phyloP scores from a whole-genome alignment of 257 asterid species.

The Rauvolfia tetraphylla region DNA sequence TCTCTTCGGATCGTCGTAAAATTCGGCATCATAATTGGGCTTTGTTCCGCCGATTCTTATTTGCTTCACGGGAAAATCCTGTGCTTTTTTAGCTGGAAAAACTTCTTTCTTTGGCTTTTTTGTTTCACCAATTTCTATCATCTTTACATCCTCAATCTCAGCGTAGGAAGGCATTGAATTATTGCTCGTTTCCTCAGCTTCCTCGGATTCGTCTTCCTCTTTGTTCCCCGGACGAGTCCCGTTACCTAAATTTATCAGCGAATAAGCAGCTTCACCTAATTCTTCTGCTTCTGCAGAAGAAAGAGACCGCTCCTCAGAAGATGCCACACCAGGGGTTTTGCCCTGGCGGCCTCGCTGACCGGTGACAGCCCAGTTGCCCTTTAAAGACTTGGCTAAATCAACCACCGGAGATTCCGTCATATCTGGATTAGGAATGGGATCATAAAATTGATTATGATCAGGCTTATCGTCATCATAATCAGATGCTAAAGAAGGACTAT shows the following conservation, averaged over 20 bases:
- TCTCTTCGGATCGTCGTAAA: not conserved
- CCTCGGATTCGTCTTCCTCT: no score
- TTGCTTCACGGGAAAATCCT: not conserved
- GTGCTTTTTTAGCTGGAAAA: no score
- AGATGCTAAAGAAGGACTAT: not conserved
- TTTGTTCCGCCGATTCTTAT: not conserved
- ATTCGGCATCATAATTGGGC: not conserved
- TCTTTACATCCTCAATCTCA: slow-evolving; percentile 7
- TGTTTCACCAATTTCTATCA: no score
- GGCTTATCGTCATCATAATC: not conserved
- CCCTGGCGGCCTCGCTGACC: slow-evolving; percentile 32
- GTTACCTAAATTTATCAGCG: slow-evolving; percentile 23
- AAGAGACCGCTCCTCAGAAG: not conserved
- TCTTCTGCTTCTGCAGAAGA: not conserved
- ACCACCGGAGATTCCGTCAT: not conserved
- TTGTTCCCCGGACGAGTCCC: not conserved
- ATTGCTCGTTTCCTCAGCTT: slow-evolving; percentile 7
- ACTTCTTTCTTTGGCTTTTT: not conserved
- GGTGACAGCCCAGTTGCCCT: slow-evolving; percentile 26
- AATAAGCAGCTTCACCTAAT: slow-evolving; percentile 15
- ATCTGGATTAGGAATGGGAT: not conserved
- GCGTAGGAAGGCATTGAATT: not conserved
- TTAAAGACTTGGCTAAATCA: slow-evolving; percentile 10
- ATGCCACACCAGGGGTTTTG: not conserved
- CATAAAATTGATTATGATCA: not conserved